Evolutionary conservation across 768 basidiomycete genomes (phyloP).

Genomic region (Clavaria fumosa): DNA sequence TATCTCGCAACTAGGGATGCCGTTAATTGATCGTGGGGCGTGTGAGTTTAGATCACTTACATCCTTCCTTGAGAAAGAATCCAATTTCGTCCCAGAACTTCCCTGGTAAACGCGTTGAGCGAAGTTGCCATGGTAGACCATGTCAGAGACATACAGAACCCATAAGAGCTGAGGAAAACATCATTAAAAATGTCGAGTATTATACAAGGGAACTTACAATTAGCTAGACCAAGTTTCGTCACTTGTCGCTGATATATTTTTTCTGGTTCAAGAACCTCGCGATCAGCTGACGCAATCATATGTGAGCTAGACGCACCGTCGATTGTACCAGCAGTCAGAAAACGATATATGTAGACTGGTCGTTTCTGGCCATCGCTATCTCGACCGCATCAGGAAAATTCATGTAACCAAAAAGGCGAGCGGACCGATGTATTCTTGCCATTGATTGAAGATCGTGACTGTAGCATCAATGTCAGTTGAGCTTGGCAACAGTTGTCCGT

Average conservation of each 20-base stretch:
- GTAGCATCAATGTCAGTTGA: background rate
- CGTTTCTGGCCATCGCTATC: slow-evolving; percentile 85
- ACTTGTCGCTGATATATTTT: slow-evolving; percentile 92
- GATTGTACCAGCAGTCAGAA: slow-evolving; percentile 78
- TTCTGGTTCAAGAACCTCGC: too few relatives aligned
- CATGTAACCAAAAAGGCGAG: background rate
- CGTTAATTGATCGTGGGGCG: background rate
- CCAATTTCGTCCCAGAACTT: slow-evolving; percentile 40
- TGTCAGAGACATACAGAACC: slow-evolving; percentile 41
- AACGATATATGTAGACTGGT: slow-evolving; percentile 79
- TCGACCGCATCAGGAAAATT: slow-evolving; percentile 6
- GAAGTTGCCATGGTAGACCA: too few relatives aligned
- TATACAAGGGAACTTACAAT: slow-evolving; percentile 36
- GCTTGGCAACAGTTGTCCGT: background rate
- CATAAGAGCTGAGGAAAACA: slow-evolving; percentile 41
- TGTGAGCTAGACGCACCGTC: slow-evolving; percentile 41
- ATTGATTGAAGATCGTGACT: slow-evolving; percentile 93
- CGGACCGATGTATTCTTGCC: slow-evolving; percentile 86
- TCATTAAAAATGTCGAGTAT: slow-evolving; percentile 9
- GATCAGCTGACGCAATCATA: too few relatives aligned
- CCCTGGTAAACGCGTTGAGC: slow-evolving; percentile 17
- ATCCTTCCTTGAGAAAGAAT: slow-evolving; percentile 79
- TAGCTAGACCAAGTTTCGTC: slow-evolving; percentile 82
- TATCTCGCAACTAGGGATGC: slow-evolving; percentile 35
- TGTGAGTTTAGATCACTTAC: slow-evolving; percentile 27